These are phyloP conservation scores for Clarireedia hainanense DNA, from an alignment of 2,329 filamentous ascomycete species.

Conservation along the genomic window DNA sequence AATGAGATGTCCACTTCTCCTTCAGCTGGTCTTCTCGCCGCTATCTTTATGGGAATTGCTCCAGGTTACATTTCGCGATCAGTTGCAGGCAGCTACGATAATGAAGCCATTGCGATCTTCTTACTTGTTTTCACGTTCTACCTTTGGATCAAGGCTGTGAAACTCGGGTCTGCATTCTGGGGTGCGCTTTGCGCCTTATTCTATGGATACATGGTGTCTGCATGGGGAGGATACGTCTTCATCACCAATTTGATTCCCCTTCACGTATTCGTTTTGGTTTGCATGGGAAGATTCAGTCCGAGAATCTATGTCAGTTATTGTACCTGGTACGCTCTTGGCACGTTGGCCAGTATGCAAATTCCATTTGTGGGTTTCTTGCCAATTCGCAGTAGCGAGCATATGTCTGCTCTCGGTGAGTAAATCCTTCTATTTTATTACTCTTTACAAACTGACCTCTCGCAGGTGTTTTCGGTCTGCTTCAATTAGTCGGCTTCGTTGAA, in stretches of 20 bases:
- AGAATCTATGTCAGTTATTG: slow-evolving; percentile 94
- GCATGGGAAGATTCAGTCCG: slow-evolving; percentile 94
- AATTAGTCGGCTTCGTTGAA: slow-evolving; percentile 86
- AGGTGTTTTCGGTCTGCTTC: slow-evolving; percentile 94
- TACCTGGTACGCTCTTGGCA: slow-evolving; percentile 95
- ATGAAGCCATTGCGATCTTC: slow-evolving; percentile 99
- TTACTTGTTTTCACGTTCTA: slow-evolving; percentile 97
- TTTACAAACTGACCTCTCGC: slow-evolving; percentile 9
- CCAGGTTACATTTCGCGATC: slow-evolving; percentile 97
- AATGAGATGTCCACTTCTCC: slow-evolving; percentile 95
- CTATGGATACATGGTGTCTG: slow-evolving; percentile 99
- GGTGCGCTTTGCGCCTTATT: slow-evolving; percentile 88
- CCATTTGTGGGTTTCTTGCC: slow-evolving; percentile 97
- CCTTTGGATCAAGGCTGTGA: slow-evolving; percentile 98
- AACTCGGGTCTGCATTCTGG: slow-evolving; percentile 95
- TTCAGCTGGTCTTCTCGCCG: slow-evolving; percentile 89
- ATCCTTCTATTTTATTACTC: slow-evolving; percentile 4
- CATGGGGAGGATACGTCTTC: slow-evolving; percentile 99
- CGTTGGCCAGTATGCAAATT: slow-evolving; percentile 97
- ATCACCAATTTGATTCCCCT: slow-evolving; percentile 95
- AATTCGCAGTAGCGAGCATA: slow-evolving; percentile 95
- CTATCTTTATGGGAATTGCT: slow-evolving; percentile 93
- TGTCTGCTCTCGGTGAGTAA: slow-evolving; percentile 79
- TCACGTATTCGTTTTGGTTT: slow-evolving; percentile 87
- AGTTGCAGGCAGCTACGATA: slow-evolving; percentile 97